Evolutionary conservation across 495 filamentous ascomycete genomes (phyloP), one percentile per base, ranked within the genome.

Genomic region (Arthonia radiata): DNA sequence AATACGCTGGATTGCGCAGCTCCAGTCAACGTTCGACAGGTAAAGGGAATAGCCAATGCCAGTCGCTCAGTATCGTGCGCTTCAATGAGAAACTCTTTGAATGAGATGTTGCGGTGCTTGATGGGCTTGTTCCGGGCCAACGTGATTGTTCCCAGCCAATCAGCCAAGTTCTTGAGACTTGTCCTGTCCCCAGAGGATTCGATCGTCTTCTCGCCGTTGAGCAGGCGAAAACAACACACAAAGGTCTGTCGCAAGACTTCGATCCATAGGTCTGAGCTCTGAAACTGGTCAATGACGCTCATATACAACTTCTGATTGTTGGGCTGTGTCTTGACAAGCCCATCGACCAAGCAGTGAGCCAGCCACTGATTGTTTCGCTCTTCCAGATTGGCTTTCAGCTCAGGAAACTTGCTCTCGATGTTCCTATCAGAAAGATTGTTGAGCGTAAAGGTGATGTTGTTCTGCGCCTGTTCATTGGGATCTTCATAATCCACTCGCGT

Each of bases 181-280:
- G 64, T 64, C 33, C 86, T 63, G 36, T 99, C 89, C 2, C 65
- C 71, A 3, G 70, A 58, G 19, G 67, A 81, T 40, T 61, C 67
- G 46, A 89, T 52, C 1, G 79, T 91, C 22, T 58, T 53, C 40
- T 94, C 81, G 3, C 81, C 71, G 49, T 94, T 93, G 4, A 99
- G 56, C 53, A 91, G 64, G 29, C 68, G 69, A 26, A 74, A 62
- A 13, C 81, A 66, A 39, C 78, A 80, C 32, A 73, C 60, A 38
- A 82, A 99, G 0, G 86, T 99, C 51, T 92, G 79, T n/a, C 82
- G 57, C 9, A 94, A 50, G 18, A 94, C 77, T 42, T 94, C 81
- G 1, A 62, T 56, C 75, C 75, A 91, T 1, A 99, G 50, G 3
- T 59, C 50, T 43, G 59, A 72, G 38, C 80, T 64, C 31, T 70